These are phyloP conservation scores for Cryphonectria radicalis DNA, from an alignment of 2,329 filamentous ascomycete species.

Conservation along the genomic window DNA sequence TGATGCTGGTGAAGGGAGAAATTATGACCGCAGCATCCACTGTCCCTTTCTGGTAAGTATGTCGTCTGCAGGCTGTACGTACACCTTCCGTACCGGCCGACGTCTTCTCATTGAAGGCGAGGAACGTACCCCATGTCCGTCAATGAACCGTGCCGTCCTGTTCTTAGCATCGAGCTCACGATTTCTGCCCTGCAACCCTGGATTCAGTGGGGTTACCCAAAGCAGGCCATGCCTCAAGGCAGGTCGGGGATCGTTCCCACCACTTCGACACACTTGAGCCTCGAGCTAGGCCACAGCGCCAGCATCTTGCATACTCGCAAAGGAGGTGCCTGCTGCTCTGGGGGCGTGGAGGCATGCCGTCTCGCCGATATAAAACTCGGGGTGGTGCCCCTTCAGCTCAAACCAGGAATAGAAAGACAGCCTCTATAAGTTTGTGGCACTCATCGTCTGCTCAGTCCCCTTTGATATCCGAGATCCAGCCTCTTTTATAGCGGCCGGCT, in stretches of 20 bases:
- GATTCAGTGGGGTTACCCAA: not conserved
- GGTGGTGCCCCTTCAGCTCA: conserved; percentile 16
- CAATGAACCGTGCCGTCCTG: not conserved
- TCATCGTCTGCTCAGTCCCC: not conserved
- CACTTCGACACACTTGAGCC: not conserved
- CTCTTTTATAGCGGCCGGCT: conserved; percentile 14
- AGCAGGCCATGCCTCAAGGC: not conserved
- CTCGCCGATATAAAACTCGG: conserved; percentile 27
- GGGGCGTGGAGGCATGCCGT: not conserved
- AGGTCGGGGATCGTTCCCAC: not conserved
- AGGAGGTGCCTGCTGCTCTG: not conserved
- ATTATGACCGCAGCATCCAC: not conserved
- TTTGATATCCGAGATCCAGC: not conserved
- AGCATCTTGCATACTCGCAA: conserved; percentile 1
- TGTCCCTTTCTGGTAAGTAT: not conserved
- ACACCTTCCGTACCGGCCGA: conserved; percentile 1
- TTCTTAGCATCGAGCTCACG: conserved; percentile 1
- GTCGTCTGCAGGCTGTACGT: not conserved
- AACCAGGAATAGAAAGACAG: not conserved
- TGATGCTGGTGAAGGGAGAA: not conserved
- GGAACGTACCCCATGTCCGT: not conserved
- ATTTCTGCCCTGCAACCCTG: not conserved
- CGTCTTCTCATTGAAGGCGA: not conserved
- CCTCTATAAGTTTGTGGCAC: not conserved
- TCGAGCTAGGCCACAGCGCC: conserved; percentile 7